A percentile compares a stretch with the other conserved stretches of the same genome.
phyloP scores from a whole-genome alignment of 306 rosid genomes.

The Leucaena leucocephala region DNA sequence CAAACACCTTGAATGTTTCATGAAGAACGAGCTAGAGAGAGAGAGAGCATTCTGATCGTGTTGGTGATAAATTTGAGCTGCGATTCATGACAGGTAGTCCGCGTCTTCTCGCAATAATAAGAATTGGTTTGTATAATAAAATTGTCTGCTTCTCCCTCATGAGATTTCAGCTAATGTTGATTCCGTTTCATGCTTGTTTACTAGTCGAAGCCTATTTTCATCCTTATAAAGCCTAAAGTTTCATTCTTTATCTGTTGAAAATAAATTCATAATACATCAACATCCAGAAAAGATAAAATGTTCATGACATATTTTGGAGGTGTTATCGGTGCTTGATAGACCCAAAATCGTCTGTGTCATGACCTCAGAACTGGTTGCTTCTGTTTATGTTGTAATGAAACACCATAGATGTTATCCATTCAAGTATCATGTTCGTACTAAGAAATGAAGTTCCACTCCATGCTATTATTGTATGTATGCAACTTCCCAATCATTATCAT shows the following conservation, averaged over 20 bases:
- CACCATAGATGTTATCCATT: too few species aligned
- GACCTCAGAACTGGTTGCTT: too few species aligned
- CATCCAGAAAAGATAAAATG: too few species aligned
- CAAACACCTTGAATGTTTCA: constrained; percentile 53
- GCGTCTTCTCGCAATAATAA: constrained; percentile 39
- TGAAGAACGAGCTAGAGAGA: background rate
- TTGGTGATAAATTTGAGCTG: background rate
- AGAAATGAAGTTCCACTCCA: too few species aligned
- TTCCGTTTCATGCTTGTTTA: background rate
- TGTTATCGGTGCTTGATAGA: too few species aligned
- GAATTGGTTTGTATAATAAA: constrained; percentile 34
- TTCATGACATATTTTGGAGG: too few species aligned
- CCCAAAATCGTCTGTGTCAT: too few species aligned
- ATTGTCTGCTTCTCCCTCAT: constrained; percentile 27
- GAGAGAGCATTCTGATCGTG: background rate
- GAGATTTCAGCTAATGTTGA: constrained; percentile 34
- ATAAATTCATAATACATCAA: background rate
- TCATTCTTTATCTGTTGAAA: background rate
- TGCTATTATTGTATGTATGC: too few species aligned
- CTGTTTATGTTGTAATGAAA: too few species aligned
- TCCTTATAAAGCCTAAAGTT: background rate
- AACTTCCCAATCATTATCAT: too few species aligned
- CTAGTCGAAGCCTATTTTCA: background rate
- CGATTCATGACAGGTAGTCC: background rate
- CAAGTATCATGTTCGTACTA: too few species aligned